These are phyloP conservation scores for Plasmodium gonderi DNA, from an alignment of 169 alveolate genomes.

Conservation along the genomic window DNA sequence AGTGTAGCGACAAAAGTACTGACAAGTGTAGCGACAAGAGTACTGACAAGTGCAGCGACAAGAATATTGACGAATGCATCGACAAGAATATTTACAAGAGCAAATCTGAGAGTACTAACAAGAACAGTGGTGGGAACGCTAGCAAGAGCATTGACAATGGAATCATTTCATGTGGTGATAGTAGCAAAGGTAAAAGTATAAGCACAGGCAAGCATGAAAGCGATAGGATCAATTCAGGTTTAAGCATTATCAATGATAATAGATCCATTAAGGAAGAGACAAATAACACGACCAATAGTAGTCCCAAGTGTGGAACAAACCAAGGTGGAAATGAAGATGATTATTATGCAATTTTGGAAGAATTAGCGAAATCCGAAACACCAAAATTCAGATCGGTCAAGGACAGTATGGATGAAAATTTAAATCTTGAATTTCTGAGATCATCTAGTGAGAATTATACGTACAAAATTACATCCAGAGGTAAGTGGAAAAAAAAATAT, in stretches of 20 bases:
- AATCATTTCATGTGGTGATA: too few relatives aligned
- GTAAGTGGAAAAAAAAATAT: neutral
- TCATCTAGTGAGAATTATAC: conserved; percentile 60
- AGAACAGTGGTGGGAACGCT: neutral
- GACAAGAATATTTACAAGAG: neutral
- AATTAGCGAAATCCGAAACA: conserved; percentile 34
- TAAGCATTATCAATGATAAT: neutral
- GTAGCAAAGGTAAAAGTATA: neutral
- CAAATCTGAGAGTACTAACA: neutral
- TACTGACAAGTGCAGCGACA: neutral
- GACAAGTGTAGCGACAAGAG: neutral
- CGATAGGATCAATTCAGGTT: neutral
- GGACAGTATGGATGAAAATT: conserved; percentile 72
- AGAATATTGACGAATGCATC: neutral
- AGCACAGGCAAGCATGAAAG: neutral
- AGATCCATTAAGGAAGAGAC: neutral
- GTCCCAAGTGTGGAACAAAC: neutral
- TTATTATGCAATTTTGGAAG: conserved; percentile 49
- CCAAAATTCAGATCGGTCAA: conserved; percentile 49
- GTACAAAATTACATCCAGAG: conserved; percentile 70
- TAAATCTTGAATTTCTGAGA: conserved; percentile 57
- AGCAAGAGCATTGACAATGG: neutral
- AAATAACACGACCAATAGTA: neutral
- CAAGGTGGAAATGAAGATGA: conserved; percentile 12
- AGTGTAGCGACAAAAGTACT: neutral